Conservation (phyloP, 2,329 filamentous ascomycete species). For the Aspergillus clavatus region DNA sequence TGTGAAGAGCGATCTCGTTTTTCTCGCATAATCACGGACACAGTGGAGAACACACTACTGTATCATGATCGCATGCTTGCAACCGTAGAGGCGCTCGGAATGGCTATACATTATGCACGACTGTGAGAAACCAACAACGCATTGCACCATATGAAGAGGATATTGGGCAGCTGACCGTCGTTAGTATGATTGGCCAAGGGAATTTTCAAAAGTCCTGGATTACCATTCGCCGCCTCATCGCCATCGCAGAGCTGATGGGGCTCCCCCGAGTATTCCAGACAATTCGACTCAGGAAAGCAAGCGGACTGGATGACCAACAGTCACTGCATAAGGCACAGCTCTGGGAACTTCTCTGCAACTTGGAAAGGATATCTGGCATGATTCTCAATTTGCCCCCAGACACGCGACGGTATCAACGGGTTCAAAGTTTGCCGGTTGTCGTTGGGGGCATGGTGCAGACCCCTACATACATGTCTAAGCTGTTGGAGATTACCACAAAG, state of each 20-base stretch:
- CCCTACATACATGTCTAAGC: constrained; percentile 5
- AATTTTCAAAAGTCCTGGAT: constrained; percentile 36
- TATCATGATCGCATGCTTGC: constrained; percentile 14
- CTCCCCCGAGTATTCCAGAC: constrained; percentile 21
- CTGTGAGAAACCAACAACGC: constrained; percentile 23
- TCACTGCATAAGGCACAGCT: constrained; percentile 21
- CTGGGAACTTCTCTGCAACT: constrained; percentile 31
- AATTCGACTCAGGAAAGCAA: constrained; percentile 1
- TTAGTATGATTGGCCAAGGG: constrained; percentile 30
- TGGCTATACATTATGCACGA: constrained; percentile 31
- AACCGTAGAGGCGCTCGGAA: constrained; percentile 12
- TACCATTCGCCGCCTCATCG: constrained; percentile 33
- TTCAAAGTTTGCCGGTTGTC: background rate
- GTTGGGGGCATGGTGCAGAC: constrained; percentile 11
- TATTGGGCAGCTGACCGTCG: background rate
- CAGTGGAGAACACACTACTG: constrained; percentile 11
- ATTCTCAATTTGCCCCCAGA: constrained; percentile 35
- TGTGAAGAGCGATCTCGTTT: constrained; percentile 3
- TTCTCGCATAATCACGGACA: constrained; percentile 7
- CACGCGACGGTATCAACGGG: constrained; percentile 21
- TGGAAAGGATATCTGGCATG: constrained; percentile 30
- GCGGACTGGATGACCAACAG: constrained; percentile 4
- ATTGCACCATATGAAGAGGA: background rate
- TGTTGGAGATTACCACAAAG: constrained; percentile 10
- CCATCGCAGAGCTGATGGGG: constrained; percentile 37